phyloP scores from a whole-genome alignment of 768 basidiomycete genomes.

The Suillus subaureus region DNA sequence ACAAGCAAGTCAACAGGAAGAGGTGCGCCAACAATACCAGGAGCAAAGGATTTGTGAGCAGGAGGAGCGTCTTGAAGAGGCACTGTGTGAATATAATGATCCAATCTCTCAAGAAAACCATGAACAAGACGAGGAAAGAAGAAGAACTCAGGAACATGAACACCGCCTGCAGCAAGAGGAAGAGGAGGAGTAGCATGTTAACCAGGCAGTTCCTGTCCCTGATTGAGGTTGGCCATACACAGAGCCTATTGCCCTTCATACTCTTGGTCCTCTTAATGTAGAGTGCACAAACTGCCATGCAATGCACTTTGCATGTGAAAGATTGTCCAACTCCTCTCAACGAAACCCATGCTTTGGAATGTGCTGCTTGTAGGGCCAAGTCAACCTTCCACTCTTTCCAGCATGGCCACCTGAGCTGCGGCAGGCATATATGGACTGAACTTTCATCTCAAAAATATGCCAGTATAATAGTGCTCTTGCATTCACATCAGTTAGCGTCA shows the following conservation, averaged over 20 bases:
- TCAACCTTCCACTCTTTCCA: slow-evolving; percentile 23
- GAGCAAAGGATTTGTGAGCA: background rate
- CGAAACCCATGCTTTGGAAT: slow-evolving; percentile 21
- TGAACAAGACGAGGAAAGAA: too few relatives aligned
- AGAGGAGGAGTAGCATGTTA: too few relatives aligned
- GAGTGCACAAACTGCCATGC: slow-evolving; percentile 23
- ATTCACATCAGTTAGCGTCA: slow-evolving; percentile 39
- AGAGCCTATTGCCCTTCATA: too few relatives aligned
- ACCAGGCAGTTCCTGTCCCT: too few relatives aligned
- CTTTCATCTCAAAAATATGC: slow-evolving; percentile 38
- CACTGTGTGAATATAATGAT: background rate
- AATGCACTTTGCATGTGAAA: slow-evolving; percentile 20
- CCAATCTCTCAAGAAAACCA: background rate
- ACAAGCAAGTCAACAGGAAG: background rate
- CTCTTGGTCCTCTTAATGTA: slow-evolving; percentile 13
- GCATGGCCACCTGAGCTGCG: slow-evolving; percentile 20
- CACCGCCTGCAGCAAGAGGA: too few relatives aligned
- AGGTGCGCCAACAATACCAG: background rate
- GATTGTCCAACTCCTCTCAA: background rate
- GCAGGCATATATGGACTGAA: slow-evolving; percentile 17
- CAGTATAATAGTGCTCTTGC: slow-evolving; percentile 45
- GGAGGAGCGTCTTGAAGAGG: background rate
- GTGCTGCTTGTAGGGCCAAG: slow-evolving; percentile 32
- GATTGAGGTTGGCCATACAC: too few relatives aligned
- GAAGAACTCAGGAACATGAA: too few relatives aligned